phyloP scores from a whole-genome alignment of 192 early-diverging fungal species.

The Coemansia reversa region DNA sequence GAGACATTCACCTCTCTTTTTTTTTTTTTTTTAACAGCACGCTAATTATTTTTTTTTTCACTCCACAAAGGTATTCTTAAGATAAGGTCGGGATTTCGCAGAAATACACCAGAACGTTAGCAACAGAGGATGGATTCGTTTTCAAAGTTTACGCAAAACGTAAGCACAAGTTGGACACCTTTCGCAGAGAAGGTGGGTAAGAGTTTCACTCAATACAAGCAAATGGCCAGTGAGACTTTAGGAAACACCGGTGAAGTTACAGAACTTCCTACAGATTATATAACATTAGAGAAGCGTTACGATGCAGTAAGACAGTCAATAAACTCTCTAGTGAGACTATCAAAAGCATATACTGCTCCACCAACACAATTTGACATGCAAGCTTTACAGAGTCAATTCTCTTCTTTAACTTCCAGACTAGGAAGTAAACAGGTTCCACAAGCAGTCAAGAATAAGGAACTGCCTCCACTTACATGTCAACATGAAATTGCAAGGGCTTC shows the following conservation, averaged over 20 bases:
- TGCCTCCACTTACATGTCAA: slow-evolving; percentile 59
- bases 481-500: slow-evolving; percentile 78
- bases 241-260: slow-evolving; percentile 81
- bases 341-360: slow-evolving; percentile 71
- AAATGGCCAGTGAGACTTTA: slow-evolving; percentile 85
- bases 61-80: too few species aligned
- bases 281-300: slow-evolving; percentile 74
- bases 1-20: too few species aligned
- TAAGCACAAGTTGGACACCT: slow-evolving; percentile 50
- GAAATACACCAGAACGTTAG: too few species aligned
- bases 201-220: slow-evolving; percentile 57
- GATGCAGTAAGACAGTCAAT: slow-evolving; percentile 25
- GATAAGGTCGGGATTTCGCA: too few species aligned
- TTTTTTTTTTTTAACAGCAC: too few species aligned
- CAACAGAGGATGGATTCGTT: slow-evolving; percentile 53
- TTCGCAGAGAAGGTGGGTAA: slow-evolving; percentile 50
- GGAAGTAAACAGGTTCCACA: slow-evolving; percentile 55
- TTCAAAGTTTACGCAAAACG: slow-evolving; percentile 50
- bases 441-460: slow-evolving; percentile 41
- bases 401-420: slow-evolving; percentile 51
- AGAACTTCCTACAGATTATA: slow-evolving; percentile 91
- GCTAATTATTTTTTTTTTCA: too few species aligned
- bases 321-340: slow-evolving; percentile 68
- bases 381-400: slow-evolving; percentile 64
- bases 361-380: slow-evolving; percentile 71